Conservation (phyloP, 2,329 filamentous ascomycete species). For the Cryphonectria radicalis region DNA sequence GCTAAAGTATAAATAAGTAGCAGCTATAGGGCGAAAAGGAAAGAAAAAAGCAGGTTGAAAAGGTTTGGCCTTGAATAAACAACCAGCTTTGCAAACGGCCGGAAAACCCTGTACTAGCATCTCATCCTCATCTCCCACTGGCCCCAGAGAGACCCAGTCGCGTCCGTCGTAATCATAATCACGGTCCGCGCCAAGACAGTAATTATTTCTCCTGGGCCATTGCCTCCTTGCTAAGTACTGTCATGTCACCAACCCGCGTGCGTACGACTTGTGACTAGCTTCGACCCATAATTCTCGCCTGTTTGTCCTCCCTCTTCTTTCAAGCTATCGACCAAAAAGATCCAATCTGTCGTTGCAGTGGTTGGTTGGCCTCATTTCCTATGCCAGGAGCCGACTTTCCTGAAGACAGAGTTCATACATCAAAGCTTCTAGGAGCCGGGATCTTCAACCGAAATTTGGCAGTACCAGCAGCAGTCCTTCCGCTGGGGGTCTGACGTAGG, state of each 20-base stretch:
- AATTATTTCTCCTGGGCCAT: neutral
- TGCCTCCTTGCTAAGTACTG: neutral
- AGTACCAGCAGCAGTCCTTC: neutral
- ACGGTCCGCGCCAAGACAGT: neutral
- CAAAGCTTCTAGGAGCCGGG: neutral
- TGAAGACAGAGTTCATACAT: neutral
- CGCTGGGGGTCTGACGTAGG: neutral
- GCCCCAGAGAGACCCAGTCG: neutral
- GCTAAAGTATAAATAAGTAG: neutral
- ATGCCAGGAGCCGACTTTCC: neutral
- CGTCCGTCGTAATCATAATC: neutral
- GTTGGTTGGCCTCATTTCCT: neutral
- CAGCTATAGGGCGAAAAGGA: no score
- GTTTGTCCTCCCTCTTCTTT: neutral
- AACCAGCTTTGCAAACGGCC: neutral
- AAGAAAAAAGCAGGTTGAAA: neutral
- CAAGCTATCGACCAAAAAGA: neutral
- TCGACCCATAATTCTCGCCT: neutral
- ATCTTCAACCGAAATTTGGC: constrained; percentile 6
- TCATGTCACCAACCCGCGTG: neutral
- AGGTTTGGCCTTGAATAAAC: no score
- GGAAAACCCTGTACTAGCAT: neutral
- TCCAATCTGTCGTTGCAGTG: neutral
- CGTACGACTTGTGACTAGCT: neutral
- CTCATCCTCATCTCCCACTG: neutral